Evolutionary conservation across 2,329 filamentous ascomycete genomes (phyloP), one percentile per base, ranked within the genome.

Genomic region (Neonectria ditissima): DNA sequence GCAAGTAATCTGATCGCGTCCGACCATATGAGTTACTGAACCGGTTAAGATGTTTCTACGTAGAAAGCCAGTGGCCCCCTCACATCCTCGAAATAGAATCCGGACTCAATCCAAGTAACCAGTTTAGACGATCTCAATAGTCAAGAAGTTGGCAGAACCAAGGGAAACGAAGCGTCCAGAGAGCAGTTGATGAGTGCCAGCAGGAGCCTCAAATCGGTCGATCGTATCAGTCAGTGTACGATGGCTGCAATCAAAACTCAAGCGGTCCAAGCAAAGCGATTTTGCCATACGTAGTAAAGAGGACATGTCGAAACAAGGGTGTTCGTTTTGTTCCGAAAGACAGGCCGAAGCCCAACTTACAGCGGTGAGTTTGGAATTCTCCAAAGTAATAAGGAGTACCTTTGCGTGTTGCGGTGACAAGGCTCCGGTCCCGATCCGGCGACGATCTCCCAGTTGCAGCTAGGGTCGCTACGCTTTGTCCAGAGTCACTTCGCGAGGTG

Each of bases 391-490:
- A 26, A 26, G 4, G 24, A 6, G 6, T 26, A 10, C 2, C 14
- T 22, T 32, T 32, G 5, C n/a, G 26, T 6, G 16, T 32, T 20
- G 47, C n/a, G 47, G 26, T 50, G 47, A 32, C 26, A 32, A 8
- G n/a, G 43, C 37, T 37, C 34, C 22, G 43, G 20, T 20, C 30
- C 20, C 60, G 43, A 45, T 56, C 55, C 53, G 60, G 61, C 64
- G 70, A 69, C 60, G 70, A 73, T 71, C 68, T 57, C 48, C 59
- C 50, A 63, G 32, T 52, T 61, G 57, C 41, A 34, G 52, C 65
- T 65, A 63, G 70, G 63, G 69, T 62, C 62, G 48, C 51, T 55
- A 32, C 47, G 18, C n/a, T 14, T 50, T 14, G 9, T 4, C 10
- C 9, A 26, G 57, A 63, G 62, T 69, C 58, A 37, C 62, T 61